A percentile compares a stretch with the other conserved stretches of the same genome.
These are phyloP conservation scores for Pseudopyricularia cyperi DNA, from an alignment of 2,329 filamentous ascomycete species.

Conservation along the genomic window DNA sequence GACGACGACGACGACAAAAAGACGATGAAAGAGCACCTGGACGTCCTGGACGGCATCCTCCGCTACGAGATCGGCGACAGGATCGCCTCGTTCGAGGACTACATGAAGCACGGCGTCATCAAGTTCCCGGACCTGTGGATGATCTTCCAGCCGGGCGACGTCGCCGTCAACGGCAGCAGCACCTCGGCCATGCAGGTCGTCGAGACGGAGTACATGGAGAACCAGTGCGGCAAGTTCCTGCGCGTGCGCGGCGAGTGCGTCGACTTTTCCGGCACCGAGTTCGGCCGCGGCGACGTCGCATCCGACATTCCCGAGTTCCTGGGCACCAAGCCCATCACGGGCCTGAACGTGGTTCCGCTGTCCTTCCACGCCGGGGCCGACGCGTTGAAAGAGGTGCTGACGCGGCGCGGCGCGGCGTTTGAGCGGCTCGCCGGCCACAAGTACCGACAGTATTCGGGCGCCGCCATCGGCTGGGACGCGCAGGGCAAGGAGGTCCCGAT, in stretches of 20 bases:
- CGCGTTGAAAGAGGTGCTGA: conserved; percentile 18
- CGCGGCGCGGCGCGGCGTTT: conserved; percentile 28
- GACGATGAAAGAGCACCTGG: conserved; percentile 30
- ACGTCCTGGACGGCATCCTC: conserved; percentile 32
- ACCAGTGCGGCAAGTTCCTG: conserved; percentile 24
- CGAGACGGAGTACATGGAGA: conserved; percentile 22
- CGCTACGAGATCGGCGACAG: conserved; percentile 35
- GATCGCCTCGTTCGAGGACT: conserved; percentile 36
- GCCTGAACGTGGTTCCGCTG: conserved; percentile 29
- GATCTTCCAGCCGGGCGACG: conserved; percentile 34
- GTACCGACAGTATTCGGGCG: conserved; percentile 26
- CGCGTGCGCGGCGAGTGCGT: conserved; percentile 25
- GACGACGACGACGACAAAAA: conserved; percentile 20
- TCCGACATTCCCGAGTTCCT: conserved; percentile 26
- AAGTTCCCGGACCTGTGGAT: conserved; percentile 39
- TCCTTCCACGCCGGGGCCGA: conserved; percentile 27
- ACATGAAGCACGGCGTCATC: conserved; percentile 38
- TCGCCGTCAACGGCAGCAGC: conserved; percentile 22
- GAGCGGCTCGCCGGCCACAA: conserved; percentile 30
- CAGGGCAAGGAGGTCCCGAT: conserved; percentile 18
- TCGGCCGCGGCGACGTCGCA: conserved; percentile 24
- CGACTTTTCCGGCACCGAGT: conserved; percentile 34
- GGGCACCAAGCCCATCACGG: conserved; percentile 29
- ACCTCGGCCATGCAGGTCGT: conserved; percentile 23
- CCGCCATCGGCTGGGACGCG: conserved; percentile 21